A percentile compares a stretch with the other conserved stretches of the same genome.
phyloP scores from a whole-genome alignment of 805 yeast species.

The Myxozyma neotropica region DNA sequence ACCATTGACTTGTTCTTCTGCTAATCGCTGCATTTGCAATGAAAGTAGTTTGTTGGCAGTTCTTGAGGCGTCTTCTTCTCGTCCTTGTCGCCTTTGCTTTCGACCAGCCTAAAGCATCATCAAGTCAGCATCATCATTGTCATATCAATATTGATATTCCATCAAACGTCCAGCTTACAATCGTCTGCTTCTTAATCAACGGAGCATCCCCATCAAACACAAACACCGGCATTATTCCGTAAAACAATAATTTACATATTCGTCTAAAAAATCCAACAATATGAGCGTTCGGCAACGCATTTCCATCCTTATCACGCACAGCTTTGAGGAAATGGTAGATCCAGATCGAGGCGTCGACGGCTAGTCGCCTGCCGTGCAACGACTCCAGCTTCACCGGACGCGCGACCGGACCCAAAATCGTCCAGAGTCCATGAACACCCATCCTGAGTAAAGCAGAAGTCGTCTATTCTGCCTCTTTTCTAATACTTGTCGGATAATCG shows the following conservation, averaged over 20 bases:
- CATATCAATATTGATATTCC: not conserved
- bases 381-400: constrained; percentile 88
- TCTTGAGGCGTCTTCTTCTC: constrained; percentile 64
- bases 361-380: constrained; percentile 72
- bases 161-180: constrained; percentile 40
- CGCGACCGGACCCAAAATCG: constrained; percentile 83
- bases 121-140: not conserved
- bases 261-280: constrained; percentile 94
- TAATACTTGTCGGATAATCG: no score
- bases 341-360: constrained; percentile 99
- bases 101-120: constrained; percentile 49
- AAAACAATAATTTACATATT: constrained; percentile 83
- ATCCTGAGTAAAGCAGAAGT: constrained; percentile 44
- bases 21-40: constrained; percentile 67
- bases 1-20: constrained; percentile 42
- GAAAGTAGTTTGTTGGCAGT: constrained; percentile 84
- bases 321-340: constrained; percentile 95
- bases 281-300: constrained; percentile 75
- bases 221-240: constrained; percentile 86
- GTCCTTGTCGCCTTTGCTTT: constrained; percentile 71
- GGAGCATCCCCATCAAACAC: constrained; percentile 98
- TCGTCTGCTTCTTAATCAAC: constrained; percentile 73
- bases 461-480: no score
- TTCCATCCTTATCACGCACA: constrained; percentile 83
- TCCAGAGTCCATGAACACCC: constrained; percentile 98